Conservation (phyloP, 129 eudicot species). For the Centella asiatica region DNA sequence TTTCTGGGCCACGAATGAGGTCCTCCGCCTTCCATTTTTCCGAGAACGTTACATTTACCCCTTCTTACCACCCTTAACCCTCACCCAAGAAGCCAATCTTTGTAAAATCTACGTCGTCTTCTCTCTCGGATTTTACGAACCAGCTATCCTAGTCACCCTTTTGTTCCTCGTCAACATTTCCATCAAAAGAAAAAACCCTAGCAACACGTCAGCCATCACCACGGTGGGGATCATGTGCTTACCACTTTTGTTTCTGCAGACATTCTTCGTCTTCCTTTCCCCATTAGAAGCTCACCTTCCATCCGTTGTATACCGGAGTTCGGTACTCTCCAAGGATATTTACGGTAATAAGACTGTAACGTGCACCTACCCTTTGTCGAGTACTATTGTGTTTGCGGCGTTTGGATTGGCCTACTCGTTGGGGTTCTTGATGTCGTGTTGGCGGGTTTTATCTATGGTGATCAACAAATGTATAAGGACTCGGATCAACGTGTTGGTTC, state of each 20-base stretch:
- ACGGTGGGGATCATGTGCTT: slow-evolving; percentile 21
- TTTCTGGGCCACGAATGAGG: slow-evolving; percentile 43
- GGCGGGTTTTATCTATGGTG: slow-evolving; percentile 47
- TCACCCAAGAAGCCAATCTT: slow-evolving; percentile 22
- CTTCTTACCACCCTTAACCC: slow-evolving; percentile 21
- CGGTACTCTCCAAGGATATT: slow-evolving; percentile 18
- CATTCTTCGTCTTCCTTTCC: slow-evolving; percentile 23
- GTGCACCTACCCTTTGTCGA: slow-evolving; percentile 51
- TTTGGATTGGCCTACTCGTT: slow-evolving; percentile 36
- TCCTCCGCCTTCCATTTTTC: slow-evolving; percentile 34
- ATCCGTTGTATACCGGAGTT: slow-evolving; percentile 20
- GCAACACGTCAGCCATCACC: slow-evolving; percentile 11
- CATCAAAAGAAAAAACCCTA: slow-evolving; percentile 19
- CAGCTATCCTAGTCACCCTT: slow-evolving; percentile 46
- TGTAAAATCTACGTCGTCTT: slow-evolving; percentile 50
- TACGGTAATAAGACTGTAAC: slow-evolving; percentile 19
- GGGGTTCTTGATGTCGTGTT: slow-evolving; percentile 42
- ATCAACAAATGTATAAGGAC: slow-evolving; percentile 44
- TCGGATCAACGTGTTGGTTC: slow-evolving; percentile 33
- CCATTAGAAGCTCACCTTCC: slow-evolving; percentile 32
- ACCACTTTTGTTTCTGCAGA: slow-evolving; percentile 33
- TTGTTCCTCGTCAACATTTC: slow-evolving; percentile 49
- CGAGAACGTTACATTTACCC: slow-evolving; percentile 23
- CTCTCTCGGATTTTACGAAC: slow-evolving; percentile 58
- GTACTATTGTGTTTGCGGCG: slow-evolving; percentile 32